Percentiles rank a stretch among this genome's conserved stretches.
phyloP scores from a whole-genome alignment of 129 eudicot species.

The Scalesia atractyloides region DNA sequence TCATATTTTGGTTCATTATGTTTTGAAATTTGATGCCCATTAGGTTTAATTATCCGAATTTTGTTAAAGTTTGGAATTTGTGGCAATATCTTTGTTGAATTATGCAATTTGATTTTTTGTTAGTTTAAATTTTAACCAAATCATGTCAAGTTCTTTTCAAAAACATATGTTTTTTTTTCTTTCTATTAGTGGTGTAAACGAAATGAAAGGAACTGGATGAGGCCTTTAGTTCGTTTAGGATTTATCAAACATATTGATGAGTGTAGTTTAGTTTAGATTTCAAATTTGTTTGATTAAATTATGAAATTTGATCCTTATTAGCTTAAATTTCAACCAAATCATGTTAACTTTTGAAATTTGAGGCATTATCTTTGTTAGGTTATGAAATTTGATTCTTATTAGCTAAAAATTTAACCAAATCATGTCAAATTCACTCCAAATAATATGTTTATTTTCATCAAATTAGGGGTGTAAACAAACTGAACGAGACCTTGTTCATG shows the following conservation, averaged over 20 bases:
- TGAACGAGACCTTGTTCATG: no score
- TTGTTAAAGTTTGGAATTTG: no score
- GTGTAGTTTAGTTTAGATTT: neutral
- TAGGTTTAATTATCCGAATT: no score
- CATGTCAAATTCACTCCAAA: neutral
- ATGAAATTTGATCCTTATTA: neutral
- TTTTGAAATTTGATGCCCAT: no score
- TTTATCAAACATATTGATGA: neutral
- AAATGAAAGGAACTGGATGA: no score
- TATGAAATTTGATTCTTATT: neutral
- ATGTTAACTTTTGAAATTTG: neutral
- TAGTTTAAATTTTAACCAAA: neutral
- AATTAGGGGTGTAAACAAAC: neutral
- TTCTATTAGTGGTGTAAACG: no score
- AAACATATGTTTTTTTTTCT: neutral
- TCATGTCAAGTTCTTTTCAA: neutral
- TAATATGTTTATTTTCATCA: neutral
- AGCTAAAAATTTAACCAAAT: neutral
- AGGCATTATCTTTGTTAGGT: neutral
- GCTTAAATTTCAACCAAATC: constrained; percentile 5
- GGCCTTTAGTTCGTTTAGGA: no score
- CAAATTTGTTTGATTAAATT: neutral
- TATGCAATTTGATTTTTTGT: neutral
- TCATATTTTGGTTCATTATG: no score
- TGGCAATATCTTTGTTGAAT: neutral